Evolutionary conservation across 2,329 filamentous ascomycete genomes (phyloP), one percentile per base, ranked within the genome.

Genomic region (Neurospora sp.): DNA sequence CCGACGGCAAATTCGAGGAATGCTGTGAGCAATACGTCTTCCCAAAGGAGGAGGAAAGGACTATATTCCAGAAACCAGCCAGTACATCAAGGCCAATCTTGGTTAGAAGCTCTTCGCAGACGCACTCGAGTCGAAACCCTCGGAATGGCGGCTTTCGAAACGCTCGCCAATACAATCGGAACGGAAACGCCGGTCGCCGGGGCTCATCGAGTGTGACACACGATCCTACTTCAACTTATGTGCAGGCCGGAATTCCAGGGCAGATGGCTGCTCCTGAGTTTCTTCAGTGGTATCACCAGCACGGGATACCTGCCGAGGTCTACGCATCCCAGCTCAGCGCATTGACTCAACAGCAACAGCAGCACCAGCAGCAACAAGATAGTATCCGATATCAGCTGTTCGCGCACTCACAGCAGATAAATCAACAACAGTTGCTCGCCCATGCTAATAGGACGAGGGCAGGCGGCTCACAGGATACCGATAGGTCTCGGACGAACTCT

Each of bases 21-120:
- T 94, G 91, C 78, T 97, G 94, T 79, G 92, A 96, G 78, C 88
- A 95, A 78, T 99, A 90, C 76, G 89, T 92, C 70, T 97, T 91
- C 76, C 96, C 96, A 4, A 91, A 92, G 69, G 92, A 96, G 78
- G 93, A 96, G 76, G 87, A 89, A 76, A 82, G 82, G 71, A 62
- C 52, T 9, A 82, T 86, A 58, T 89, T 84, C 76, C 85, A 87
- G 72, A 85, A 87, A 71, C 87, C 86, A n/a, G 78, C 84, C 2
- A 78, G 83, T 6, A 83, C 84, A 43, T 81, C 87, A 39, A 84
- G 86, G 17, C 87, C 87, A 10, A 82, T 86, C n/a, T 78, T 88
- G 68, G 73, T 89, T 67, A 83, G 88, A 72, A 90, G 87, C 76
- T 86, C 87, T 36, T 90, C 88, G 4, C 87, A 89, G 73, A 85